Evolutionary conservation across 2,329 filamentous ascomycete genomes (phyloP).

Genomic region (Talaromyces sp.): DNA sequence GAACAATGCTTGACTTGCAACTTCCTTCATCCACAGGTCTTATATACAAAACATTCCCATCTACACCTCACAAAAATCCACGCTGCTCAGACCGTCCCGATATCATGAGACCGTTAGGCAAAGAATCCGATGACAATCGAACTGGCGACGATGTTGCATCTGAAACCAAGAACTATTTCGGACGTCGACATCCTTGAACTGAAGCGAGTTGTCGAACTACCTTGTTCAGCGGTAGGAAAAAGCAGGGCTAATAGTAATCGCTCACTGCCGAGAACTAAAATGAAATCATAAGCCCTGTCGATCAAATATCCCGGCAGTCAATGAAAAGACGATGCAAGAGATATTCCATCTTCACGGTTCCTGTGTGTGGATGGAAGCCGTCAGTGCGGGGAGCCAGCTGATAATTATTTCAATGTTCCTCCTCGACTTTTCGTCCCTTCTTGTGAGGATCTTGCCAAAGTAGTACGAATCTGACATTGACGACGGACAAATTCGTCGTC

Average conservation of each 20-base stretch:
- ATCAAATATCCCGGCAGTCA: not conserved
- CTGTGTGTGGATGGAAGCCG: not conserved
- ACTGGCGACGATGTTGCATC: not conserved
- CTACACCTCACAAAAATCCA: not conserved
- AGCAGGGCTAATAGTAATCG: not conserved
- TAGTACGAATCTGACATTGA: not conserved
- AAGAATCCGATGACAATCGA: not conserved
- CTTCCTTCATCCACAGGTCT: not conserved
- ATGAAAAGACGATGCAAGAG: not conserved
- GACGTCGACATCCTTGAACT: not conserved
- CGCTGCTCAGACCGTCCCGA: not conserved
- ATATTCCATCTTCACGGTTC: not conserved
- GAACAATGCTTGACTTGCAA: not conserved
- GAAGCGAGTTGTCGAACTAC: not conserved
- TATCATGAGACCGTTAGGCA: not conserved
- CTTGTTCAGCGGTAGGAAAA: not conserved
- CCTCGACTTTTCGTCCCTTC: not conserved
- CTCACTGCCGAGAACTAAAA: not conserved
- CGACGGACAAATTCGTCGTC: too few relatives aligned
- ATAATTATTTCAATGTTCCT: not conserved
- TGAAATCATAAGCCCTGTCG: not conserved
- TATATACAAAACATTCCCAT: not conserved
- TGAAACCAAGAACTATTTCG: not conserved
- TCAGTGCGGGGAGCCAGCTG: conserved; percentile 4
- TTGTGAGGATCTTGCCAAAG: not conserved